Evolutionary conservation across 495 filamentous ascomycete species (phyloP).

Genomic region (Jackrogersella multiformis): DNA sequence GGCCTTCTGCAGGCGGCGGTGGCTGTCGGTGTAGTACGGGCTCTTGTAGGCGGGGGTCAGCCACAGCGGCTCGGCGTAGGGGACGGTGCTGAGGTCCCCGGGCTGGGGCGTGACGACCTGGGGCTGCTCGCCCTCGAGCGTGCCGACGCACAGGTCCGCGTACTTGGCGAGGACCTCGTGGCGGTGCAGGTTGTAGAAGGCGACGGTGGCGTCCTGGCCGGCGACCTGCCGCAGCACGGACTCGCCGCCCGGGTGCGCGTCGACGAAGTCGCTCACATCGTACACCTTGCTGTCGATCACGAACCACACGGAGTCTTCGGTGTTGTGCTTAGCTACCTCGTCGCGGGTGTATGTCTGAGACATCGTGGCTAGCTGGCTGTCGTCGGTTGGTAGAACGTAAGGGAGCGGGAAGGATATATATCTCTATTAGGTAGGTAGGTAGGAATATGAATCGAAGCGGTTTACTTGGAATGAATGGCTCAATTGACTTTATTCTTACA

Average conservation of each 20-base stretch:
- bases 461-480: not conserved
- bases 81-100: constrained; percentile 77
- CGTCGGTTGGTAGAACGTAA: not conserved
- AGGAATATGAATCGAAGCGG: not conserved
- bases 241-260: constrained; percentile 88
- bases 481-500: constrained; percentile 3
- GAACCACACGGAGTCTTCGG: constrained; percentile 78
- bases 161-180: constrained; percentile 89
- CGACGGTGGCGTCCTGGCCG: constrained; percentile 83
- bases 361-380: constrained; percentile 19
- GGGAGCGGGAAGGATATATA: not conserved
- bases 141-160: constrained; percentile 75
- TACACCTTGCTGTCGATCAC: constrained; percentile 92
- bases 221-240: constrained; percentile 85
- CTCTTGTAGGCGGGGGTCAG: constrained; percentile 79
- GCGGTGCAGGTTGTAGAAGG: constrained; percentile 93
- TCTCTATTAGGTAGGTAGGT: not conserved
- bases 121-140: constrained; percentile 75
- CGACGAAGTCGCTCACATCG: constrained; percentile 90
- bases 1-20: constrained; percentile 74
- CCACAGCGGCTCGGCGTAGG: constrained; percentile 86
- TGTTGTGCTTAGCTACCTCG: constrained; percentile 84
- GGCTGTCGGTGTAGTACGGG: constrained; percentile 84
- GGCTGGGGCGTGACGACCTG: constrained; percentile 74
- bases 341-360: constrained; percentile 71